Evolutionary conservation across 805 yeast genomes (phyloP).

Genomic region (Lipomyces oligophaga): DNA sequence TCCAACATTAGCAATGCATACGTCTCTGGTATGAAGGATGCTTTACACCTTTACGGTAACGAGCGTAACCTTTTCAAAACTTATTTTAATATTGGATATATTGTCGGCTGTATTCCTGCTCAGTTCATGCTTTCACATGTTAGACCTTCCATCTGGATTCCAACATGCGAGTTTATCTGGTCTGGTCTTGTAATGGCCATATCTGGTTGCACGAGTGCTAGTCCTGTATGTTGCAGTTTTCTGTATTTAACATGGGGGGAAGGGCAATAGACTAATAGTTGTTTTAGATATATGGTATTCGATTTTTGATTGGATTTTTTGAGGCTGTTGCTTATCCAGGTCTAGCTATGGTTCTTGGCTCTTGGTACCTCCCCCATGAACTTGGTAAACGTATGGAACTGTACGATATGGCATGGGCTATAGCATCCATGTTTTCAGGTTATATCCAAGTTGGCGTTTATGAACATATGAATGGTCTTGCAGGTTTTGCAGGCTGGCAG

Average conservation of each 20-base stretch:
- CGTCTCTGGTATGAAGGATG: constrained; percentile 59
- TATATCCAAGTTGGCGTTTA: constrained; percentile 57
- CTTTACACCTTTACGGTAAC: constrained; percentile 36
- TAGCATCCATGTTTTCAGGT: constrained; percentile 61
- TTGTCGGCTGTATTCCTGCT: constrained; percentile 47
- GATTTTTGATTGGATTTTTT: constrained; percentile 16
- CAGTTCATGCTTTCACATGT: constrained; percentile 37
- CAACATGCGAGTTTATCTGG: constrained; percentile 29
- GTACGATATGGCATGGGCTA: constrained; percentile 58
- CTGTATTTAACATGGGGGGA: background rate
- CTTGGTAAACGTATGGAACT: constrained; percentile 56
- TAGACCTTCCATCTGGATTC: constrained; percentile 34
- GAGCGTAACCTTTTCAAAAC: constrained; percentile 23
- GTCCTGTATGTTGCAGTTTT: constrained; percentile 36
- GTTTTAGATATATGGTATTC: constrained; percentile 33
- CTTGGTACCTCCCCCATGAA: constrained; percentile 56
- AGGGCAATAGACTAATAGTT: background rate
- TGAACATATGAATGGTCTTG: constrained; percentile 45
- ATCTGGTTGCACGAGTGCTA: constrained; percentile 32
- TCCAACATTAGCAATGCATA: constrained; percentile 62
- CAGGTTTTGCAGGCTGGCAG: constrained; percentile 62
- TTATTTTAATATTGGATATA: constrained; percentile 39
- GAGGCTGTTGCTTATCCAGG: constrained; percentile 65
- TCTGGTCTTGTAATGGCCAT: constrained; percentile 49
- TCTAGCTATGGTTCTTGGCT: constrained; percentile 29